Conservation (phyloP, 768 basidiomycete genomes). For the Lentinus tigrinus region DNA sequence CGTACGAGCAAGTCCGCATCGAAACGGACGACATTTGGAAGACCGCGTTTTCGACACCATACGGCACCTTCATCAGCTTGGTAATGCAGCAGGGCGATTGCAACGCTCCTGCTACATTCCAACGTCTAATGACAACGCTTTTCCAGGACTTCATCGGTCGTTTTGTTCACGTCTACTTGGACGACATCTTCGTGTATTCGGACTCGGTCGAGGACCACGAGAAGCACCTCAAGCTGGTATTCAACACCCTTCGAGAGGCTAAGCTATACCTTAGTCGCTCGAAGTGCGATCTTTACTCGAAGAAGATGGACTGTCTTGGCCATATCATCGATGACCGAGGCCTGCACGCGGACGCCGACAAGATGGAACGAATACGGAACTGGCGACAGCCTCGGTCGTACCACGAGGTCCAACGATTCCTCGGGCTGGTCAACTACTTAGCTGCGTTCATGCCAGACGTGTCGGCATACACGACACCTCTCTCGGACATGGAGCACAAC, state of each 20-base stretch:
- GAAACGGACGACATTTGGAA: slow-evolving; percentile 28
- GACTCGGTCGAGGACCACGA: slow-evolving; percentile 39
- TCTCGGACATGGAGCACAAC: slow-evolving; percentile 30
- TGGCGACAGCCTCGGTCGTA: slow-evolving; percentile 35
- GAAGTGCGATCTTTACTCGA: slow-evolving; percentile 35
- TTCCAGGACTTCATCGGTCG: slow-evolving; percentile 37
- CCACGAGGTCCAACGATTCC: slow-evolving; percentile 39
- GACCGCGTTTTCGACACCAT: slow-evolving; percentile 34
- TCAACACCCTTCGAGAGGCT: slow-evolving; percentile 27
- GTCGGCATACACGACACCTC: slow-evolving; percentile 31
- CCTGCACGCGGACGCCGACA: slow-evolving; percentile 36
- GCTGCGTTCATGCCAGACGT: slow-evolving; percentile 37
- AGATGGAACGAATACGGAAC: slow-evolving; percentile 31
- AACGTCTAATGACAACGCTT: slow-evolving; percentile 40
- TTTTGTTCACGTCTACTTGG: slow-evolving; percentile 44
- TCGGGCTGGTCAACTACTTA: slow-evolving; percentile 41
- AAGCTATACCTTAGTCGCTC: slow-evolving; percentile 32
- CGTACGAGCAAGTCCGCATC: slow-evolving; percentile 43
- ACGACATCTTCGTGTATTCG: slow-evolving; percentile 43
- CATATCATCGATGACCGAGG: slow-evolving; percentile 40
- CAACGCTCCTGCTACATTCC: slow-evolving; percentile 46
- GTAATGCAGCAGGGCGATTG: slow-evolving; percentile 47
- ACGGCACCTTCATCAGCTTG: slow-evolving; percentile 35
- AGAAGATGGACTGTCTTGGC: slow-evolving; percentile 36
- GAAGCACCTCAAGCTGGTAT: slow-evolving; percentile 33